Conservation (phyloP, 441 rosid genomes). For the Brassica hybrid region DNA sequence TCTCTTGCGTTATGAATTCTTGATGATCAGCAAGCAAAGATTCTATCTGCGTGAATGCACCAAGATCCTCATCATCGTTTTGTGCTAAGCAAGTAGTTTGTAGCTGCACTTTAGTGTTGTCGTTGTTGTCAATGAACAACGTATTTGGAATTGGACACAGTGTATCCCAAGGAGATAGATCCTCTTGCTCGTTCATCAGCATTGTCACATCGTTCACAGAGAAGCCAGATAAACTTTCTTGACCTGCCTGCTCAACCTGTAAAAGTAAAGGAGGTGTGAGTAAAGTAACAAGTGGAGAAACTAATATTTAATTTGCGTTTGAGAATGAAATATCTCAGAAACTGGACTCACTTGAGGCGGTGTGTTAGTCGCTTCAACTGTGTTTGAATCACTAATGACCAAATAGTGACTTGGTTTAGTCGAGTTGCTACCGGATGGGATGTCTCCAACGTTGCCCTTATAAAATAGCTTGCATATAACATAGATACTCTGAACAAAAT, state of each 20-base stretch:
- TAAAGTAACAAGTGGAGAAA: neutral
- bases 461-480: slow-evolving; percentile 10
- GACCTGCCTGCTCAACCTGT: neutral
- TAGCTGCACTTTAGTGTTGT: neutral
- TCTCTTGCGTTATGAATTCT: slow-evolving; percentile 11
- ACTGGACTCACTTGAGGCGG: slow-evolving; percentile 15
- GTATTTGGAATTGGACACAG: neutral
- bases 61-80: neutral
- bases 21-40: neutral
- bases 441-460: neutral
- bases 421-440: slow-evolving; percentile 8
- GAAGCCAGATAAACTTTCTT: neutral
- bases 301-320: neutral
- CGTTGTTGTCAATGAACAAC: neutral
- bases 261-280: neutral
- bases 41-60: neutral
- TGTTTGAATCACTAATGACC: neutral
- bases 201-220: neutral
- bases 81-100: neutral
- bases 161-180: neutral
- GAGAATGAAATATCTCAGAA: neutral
- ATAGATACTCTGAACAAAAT: neutral
- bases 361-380: neutral
- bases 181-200: slow-evolving; percentile 2
- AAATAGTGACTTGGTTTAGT: neutral